Base-by-base conservation (phyloP, 371 early-diverging fungal genomes). In the Amoeboaphelidium protococcarum region DNA sequence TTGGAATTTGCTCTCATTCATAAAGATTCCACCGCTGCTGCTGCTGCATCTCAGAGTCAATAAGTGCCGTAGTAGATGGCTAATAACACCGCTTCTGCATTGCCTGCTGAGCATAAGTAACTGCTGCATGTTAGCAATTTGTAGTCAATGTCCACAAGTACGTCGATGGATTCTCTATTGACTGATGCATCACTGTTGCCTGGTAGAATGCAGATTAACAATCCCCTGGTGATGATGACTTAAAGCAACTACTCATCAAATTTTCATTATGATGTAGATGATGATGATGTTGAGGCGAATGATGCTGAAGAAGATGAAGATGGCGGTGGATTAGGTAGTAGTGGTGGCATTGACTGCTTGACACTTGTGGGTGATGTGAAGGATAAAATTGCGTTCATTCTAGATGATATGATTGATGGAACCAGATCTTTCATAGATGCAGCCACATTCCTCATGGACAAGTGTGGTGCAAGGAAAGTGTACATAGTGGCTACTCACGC, bases 1-100 rank as follows among this genome's bases (percentile, higher is more conserved):
- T 65, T 90, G 47, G 80, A 83, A 54, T 95, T 95, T 67, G 95
- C 95, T 25, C 60, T 94, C 57, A 88, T 94, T 53, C 92, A 94
- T 61, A 75, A 77, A 46, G 86, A 85, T 59, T 26, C 37, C 10
- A 19, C 23, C 13, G n/a, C n/a, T n/a, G n/a, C n/a, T n/a, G n/a
- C n/a, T n/a, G n/a, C n/a, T n/a, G n/a, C n/a, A n/a, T n/a, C n/a
- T n/a, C n/a, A n/a, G n/a, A n/a, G n/a, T n/a, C 37, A 10, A 10
- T 16, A 16, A 10, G 37, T 31, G 6, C 37, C 37, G 6, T 10
- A 31, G 6, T 6, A 16, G 37, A 6, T 16, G 6, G 16, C 37
- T 31, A 10, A 10, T 31, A 31, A 16, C 16, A 31, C 37, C 6
- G 37, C 16, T 10, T 10, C 37, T 31, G 6, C 37, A 31, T 6